A percentile compares a stretch with the other conserved stretches of the same genome.
Evolutionary conservation across 1,284 basidiomycete species (phyloP).

Genomic region (Fomitopsis schrenkii): DNA sequence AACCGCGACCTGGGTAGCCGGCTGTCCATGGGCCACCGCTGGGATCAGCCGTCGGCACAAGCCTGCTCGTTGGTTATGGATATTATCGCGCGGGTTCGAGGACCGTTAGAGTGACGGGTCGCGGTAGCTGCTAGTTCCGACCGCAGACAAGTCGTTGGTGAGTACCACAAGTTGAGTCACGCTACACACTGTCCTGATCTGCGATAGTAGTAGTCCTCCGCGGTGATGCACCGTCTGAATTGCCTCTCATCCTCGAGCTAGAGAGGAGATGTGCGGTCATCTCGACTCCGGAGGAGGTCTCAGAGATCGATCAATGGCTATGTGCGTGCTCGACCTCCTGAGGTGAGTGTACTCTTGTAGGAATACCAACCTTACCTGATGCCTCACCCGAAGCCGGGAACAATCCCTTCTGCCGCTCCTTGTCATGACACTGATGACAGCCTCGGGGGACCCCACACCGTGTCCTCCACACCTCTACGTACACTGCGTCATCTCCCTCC

Average conservation of each 20-base stretch:
- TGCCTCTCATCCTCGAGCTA: slow-evolving; percentile 66
- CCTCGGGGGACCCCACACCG: slow-evolving; percentile 75
- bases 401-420: slow-evolving; percentile 70
- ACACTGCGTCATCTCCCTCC: slow-evolving; percentile 66
- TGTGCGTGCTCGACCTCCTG: slow-evolving; percentile 73
- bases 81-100: slow-evolving; percentile 18
- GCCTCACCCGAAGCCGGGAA: slow-evolving; percentile 47
- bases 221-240: slow-evolving; percentile 66
- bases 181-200: neutral
- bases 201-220: slow-evolving; percentile 67
- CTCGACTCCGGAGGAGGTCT: slow-evolving; percentile 55
- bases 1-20: slow-evolving; percentile 46
- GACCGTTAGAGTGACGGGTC: slow-evolving; percentile 25
- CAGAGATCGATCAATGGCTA: slow-evolving; percentile 70
- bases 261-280: slow-evolving; percentile 78
- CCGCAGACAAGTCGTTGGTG: slow-evolving; percentile 68
- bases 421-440: slow-evolving; percentile 66
- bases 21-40: slow-evolving; percentile 56
- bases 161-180: slow-evolving; percentile 20
- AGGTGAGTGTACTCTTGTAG: slow-evolving; percentile 40
- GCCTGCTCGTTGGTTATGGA: slow-evolving; percentile 56
- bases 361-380: slow-evolving; percentile 3
- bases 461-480: slow-evolving; percentile 62
- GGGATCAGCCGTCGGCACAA: slow-evolving; percentile 51
- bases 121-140: slow-evolving; percentile 35